phyloP scores from a whole-genome alignment of 2,329 filamentous ascomycete genomes.

The Trichoderma hamatum region DNA sequence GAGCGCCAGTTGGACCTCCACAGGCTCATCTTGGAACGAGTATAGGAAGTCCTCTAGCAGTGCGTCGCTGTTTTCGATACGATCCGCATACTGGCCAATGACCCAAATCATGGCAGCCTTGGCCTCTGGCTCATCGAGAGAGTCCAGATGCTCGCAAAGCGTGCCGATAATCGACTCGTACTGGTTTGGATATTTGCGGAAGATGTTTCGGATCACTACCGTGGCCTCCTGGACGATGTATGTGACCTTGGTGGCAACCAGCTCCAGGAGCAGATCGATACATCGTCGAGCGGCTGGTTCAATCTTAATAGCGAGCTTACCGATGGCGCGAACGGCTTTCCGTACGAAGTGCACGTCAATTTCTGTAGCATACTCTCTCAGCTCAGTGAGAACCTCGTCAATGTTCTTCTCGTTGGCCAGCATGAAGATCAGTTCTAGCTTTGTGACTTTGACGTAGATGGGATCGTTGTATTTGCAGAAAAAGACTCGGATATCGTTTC shows the following conservation, averaged over 20 bases:
- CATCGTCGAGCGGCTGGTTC: constrained; percentile 88
- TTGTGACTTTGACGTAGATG: constrained; percentile 99
- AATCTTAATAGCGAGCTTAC: constrained; percentile 98
- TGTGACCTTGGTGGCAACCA: constrained; percentile 96
- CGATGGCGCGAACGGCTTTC: constrained; percentile 95
- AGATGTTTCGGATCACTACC: constrained; percentile 98
- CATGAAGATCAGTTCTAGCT: constrained; percentile 99
- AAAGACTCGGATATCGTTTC: constrained; percentile 97
- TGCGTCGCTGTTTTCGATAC: constrained; percentile 95
- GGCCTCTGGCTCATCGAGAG: constrained; percentile 93
- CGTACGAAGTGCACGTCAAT: constrained; percentile 99
- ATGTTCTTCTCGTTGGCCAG: constrained; percentile 95
- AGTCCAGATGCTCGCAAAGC: constrained; percentile 93
- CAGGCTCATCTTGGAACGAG: constrained; percentile 89
- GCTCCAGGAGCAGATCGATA: constrained; percentile 88
- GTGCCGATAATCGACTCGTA: constrained; percentile 98
- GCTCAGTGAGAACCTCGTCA: constrained; percentile 87
- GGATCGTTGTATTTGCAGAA: constrained; percentile 99
- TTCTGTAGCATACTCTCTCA: constrained; percentile 95
- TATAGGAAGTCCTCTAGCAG: constrained; percentile 94
- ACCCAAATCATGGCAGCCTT: constrained; percentile 99
- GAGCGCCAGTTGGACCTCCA: constrained; percentile 92
- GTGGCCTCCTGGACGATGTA: constrained; percentile 99
- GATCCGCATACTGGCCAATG: constrained; percentile 95
- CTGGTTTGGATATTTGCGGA: constrained; percentile 97